Percentiles rank a stretch among this genome's conserved stretches.
These are phyloP conservation scores for Groenewaldozyma salmanticensis DNA, from an alignment of 805 yeast species.

Conservation along the genomic window DNA sequence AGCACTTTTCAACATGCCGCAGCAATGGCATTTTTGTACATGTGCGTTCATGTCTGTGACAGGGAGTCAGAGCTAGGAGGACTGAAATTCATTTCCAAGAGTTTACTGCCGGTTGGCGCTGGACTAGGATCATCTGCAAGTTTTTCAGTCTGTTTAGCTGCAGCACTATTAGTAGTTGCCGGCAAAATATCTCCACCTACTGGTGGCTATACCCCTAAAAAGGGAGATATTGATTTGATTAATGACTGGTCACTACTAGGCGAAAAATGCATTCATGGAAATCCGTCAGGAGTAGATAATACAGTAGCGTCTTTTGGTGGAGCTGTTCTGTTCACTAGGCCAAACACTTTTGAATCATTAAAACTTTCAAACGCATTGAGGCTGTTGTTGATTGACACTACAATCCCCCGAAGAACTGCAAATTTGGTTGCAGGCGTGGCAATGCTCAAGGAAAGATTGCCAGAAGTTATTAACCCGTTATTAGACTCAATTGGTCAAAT, in stretches of 20 bases:
- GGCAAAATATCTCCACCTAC: conserved; percentile 6
- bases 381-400: conserved; percentile 73
- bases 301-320: conserved; percentile 96
- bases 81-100: conserved; percentile 54
- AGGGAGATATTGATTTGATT: conserved; percentile 35
- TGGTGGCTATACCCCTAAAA: conserved; percentile 2
- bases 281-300: conserved; percentile 94
- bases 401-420: conserved; percentile 81
- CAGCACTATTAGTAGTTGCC: conserved; percentile 44
- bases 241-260: conserved; percentile 88
- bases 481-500: conserved; percentile 69
- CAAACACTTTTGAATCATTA: conserved; percentile 48
- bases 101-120: conserved; percentile 91
- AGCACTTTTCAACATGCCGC: conserved; percentile 63
- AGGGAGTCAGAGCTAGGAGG: conserved; percentile 34
- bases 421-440: conserved; percentile 72
- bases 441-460: conserved; percentile 39
- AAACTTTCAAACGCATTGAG: conserved; percentile 65
- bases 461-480: conserved; percentile 47
- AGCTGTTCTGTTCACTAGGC: conserved; percentile 81
- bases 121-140: conserved; percentile 95
- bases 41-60: conserved; percentile 51
- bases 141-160: conserved; percentile 69
- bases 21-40: conserved; percentile 73
- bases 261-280: conserved; percentile 92